A percentile compares a stretch with the other conserved stretches of the same genome.
These are phyloP conservation scores for Trichoderma endophyticum DNA, from an alignment of 2,329 filamentous ascomycete genomes.

Conservation along the genomic window DNA sequence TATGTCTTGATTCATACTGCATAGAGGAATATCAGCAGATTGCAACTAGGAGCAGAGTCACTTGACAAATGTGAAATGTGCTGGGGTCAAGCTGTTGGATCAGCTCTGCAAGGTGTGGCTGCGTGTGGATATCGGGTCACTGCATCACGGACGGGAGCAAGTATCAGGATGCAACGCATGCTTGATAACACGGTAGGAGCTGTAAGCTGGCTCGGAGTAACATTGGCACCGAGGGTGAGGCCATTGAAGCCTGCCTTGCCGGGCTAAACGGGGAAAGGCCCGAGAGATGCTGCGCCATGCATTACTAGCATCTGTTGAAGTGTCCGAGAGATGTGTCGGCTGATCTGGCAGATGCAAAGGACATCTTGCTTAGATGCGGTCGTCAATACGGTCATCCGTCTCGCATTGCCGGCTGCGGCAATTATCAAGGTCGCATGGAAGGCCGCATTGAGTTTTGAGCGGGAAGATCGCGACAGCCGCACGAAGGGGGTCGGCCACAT, in stretches of 20 bases:
- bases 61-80: conserved; percentile 32
- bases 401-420: conserved; percentile 16
- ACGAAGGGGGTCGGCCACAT: background rate
- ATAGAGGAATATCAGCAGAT: background rate
- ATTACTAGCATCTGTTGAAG: background rate
- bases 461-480: conserved; percentile 18
- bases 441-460: conserved; percentile 20
- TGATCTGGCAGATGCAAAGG: background rate
- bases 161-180: background rate
- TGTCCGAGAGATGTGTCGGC: background rate
- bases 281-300: conserved; percentile 11
- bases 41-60: conserved; percentile 23
- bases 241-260: conserved; percentile 1
- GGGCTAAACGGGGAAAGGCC: background rate
- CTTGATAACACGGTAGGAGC: background rate
- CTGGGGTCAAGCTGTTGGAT: conserved; percentile 24
- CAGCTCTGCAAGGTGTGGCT: background rate
- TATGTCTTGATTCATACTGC: background rate
- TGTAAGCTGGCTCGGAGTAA: background rate
- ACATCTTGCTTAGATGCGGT: background rate
- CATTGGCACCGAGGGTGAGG: background rate
- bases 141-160: background rate
- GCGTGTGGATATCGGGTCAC: background rate
- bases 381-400: background rate
- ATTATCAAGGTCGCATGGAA: conserved; percentile 16